Conservation (phyloP, 148 eudicot species). For the Rhododendron mucronatum region DNA sequence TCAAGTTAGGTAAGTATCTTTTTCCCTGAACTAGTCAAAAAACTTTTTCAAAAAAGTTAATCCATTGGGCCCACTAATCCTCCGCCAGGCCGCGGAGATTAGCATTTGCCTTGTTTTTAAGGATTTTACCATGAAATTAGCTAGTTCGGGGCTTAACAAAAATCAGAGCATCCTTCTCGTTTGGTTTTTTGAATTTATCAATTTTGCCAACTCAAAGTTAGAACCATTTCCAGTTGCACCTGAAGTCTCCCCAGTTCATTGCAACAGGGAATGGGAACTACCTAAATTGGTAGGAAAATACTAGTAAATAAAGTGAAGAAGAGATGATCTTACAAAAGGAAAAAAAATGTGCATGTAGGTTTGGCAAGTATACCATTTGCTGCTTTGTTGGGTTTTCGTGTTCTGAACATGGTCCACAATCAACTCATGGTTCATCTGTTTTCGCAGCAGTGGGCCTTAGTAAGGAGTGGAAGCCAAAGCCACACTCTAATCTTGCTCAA, state of each 20-base stretch:
- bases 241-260: background rate
- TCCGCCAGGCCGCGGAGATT: no score
- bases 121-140: background rate
- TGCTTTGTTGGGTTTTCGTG: background rate
- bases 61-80: no score
- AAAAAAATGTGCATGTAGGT: background rate
- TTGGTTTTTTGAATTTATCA: background rate
- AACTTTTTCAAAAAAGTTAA: no score
- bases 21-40: no score
- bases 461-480: constrained; percentile 86
- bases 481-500: constrained; percentile 39
- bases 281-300: background rate
- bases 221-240: background rate
- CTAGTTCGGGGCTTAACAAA: background rate
- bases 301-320: background rate
- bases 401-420: constrained; percentile 3
- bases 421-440: background rate
- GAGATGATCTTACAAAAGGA: background rate
- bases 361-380: background rate
- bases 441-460: constrained; percentile 40
- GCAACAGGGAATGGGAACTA: background rate
- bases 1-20: no score
- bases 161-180: background rate
- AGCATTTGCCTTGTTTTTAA: background rate
- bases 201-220: background rate